A percentile compares a stretch with the other conserved stretches of the same genome.
phyloP scores from a whole-genome alignment of 1,284 basidiomycete species.

The Limonomyces culmigenus region DNA sequence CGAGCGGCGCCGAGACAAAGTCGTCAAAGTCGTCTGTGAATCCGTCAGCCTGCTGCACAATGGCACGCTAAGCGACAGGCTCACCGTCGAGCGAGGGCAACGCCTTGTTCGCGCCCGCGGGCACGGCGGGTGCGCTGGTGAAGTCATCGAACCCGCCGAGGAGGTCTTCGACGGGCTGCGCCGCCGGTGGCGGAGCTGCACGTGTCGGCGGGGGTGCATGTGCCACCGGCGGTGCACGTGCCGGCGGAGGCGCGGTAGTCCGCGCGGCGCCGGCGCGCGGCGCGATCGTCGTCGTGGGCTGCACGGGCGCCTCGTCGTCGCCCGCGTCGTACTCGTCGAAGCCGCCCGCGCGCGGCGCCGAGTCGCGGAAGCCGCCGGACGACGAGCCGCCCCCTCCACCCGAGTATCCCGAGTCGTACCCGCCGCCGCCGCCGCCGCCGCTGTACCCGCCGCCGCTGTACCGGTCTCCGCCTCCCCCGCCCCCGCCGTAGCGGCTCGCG shows the following conservation, averaged over 20 bases:
- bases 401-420: background rate
- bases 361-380: conserved; percentile 38
- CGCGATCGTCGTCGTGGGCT: too few relatives aligned
- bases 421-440: conserved; percentile 21
- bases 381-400: background rate
- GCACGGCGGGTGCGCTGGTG: background rate
- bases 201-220: conserved; percentile 20
- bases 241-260: conserved; percentile 14
- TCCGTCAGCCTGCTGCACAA: background rate
- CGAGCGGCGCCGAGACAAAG: background rate
- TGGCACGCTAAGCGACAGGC: background rate
- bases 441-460: conserved; percentile 20
- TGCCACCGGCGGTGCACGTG: conserved; percentile 25
- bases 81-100: background rate
- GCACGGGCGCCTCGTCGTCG: conserved; percentile 82
- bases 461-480: conserved; percentile 13
- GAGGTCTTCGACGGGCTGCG: conserved; percentile 16
- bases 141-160: conserved; percentile 16
- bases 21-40: background rate
- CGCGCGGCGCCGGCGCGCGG: conserved; percentile 19
- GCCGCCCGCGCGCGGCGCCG: conserved; percentile 23
- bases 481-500: conserved; percentile 22
- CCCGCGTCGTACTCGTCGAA: conserved; percentile 97
- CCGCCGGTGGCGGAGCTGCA: conserved; percentile 17
- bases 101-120: background rate